A percentile compares a stretch with the other conserved stretches of the same genome.
These are phyloP conservation scores for Brassica hybrid DNA, from an alignment of 441 rosid genomes.

Conservation along the genomic window DNA sequence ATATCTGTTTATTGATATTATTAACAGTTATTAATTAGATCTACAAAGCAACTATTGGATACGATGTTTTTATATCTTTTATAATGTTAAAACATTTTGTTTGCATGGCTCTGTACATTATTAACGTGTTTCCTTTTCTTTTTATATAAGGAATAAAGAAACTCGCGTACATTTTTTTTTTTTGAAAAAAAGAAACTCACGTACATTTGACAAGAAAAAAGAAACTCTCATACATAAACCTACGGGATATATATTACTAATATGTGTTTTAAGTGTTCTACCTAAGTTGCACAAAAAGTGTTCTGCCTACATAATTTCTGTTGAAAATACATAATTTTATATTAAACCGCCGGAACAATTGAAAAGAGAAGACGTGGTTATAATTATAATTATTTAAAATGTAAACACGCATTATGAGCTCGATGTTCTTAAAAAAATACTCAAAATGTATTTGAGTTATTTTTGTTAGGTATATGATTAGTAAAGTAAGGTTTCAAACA, in stretches of 20 bases:
- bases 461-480: constrained; percentile 1
- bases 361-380: background rate
- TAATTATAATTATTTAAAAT: background rate
- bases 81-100: background rate
- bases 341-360: constrained; percentile 28
- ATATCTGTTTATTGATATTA: too few relatives aligned
- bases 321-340: constrained; percentile 3
- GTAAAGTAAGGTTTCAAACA: constrained; percentile 11
- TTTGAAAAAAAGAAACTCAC: background rate
- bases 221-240: background rate
- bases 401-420: constrained; percentile 21
- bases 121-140: background rate
- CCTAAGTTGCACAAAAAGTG: background rate
- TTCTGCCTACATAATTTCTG: constrained; percentile 11
- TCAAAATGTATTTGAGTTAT: constrained; percentile 5
- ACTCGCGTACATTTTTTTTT: background rate
- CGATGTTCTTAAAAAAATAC: background rate
- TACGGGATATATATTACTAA: background rate
- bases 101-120: constrained; percentile 11
- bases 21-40: background rate
- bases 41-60: background rate
- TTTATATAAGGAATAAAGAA: background rate
- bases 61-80: background rate
- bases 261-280: background rate
- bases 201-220: background rate